These are phyloP conservation scores for Nicotiana rustica DNA, from an alignment of 305 asterid species.

Conservation along the genomic window DNA sequence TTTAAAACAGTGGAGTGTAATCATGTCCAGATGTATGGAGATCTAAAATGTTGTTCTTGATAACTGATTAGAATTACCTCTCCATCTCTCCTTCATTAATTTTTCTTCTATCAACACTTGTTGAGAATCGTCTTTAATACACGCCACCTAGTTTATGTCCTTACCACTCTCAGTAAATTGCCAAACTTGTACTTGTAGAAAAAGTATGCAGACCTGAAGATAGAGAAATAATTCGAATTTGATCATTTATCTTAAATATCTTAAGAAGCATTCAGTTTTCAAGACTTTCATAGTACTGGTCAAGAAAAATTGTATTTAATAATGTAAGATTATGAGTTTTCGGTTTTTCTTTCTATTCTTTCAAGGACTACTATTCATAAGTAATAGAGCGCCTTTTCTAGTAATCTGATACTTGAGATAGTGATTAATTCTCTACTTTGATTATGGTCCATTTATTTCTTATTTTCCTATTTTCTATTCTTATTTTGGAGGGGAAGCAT, in stretches of 20 bases:
- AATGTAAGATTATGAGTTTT: background rate
- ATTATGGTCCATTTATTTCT: background rate
- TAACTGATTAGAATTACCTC: background rate
- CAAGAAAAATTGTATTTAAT: background rate
- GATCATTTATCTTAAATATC: background rate
- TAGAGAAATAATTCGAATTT: background rate
- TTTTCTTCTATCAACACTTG: background rate
- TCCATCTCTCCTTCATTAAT: background rate
- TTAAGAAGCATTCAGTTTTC: background rate
- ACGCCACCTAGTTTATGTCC: too few species aligned
- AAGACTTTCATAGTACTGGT: background rate
- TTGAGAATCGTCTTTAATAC: background rate
- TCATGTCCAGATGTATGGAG: background rate
- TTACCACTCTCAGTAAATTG: too few species aligned
- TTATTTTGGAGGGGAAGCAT: background rate
- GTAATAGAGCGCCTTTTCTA: background rate
- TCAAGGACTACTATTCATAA: background rate
- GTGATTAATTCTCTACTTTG: background rate
- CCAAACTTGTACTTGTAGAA: too few species aligned
- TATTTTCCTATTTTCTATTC: background rate
- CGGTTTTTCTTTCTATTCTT: background rate
- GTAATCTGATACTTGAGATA: background rate
- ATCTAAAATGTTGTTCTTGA: slow-evolving; percentile 12
- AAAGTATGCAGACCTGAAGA: background rate
- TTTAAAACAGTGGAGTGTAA: background rate